Evolutionary conservation across 371 early-diverging fungal species (phyloP).

Genomic region (Umbelopsis sp.): DNA sequence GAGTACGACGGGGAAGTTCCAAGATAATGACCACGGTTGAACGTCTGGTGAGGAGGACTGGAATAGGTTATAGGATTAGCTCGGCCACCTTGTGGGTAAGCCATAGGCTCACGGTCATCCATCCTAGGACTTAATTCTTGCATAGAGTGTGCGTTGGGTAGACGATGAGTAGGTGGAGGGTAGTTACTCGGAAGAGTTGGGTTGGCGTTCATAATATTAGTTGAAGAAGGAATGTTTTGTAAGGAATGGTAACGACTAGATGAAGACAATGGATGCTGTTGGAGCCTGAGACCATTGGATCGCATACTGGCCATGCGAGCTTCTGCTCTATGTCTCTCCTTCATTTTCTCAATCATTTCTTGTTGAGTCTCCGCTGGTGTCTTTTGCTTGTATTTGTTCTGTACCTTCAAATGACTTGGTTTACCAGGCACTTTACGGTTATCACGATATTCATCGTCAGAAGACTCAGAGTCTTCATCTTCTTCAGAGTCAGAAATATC

Average conservation of each 20-base stretch:
- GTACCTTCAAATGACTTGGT: not conserved
- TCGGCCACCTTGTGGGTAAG: not conserved
- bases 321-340: conserved; percentile 4
- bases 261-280: not conserved
- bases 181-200: not conserved
- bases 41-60: not conserved
- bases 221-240: not conserved
- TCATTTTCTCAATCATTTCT: conserved; percentile 9
- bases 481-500: conserved; percentile 11
- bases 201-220: too few relatives aligned
- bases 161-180: not conserved
- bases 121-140: not conserved
- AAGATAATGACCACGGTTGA: not conserved
- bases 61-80: not conserved
- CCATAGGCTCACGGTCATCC: not conserved
- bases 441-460: conserved; percentile 8
- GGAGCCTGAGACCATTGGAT: not conserved
- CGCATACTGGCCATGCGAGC: not conserved
- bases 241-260: conserved; percentile 4
- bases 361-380: not conserved
- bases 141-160: not conserved
- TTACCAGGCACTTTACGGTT: not conserved
- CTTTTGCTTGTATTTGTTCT: not conserved
- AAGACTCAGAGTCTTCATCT: not conserved
- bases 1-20: not conserved